Conservation (phyloP, 75 land plant genomes). For the Azolla pinnata region DNA sequence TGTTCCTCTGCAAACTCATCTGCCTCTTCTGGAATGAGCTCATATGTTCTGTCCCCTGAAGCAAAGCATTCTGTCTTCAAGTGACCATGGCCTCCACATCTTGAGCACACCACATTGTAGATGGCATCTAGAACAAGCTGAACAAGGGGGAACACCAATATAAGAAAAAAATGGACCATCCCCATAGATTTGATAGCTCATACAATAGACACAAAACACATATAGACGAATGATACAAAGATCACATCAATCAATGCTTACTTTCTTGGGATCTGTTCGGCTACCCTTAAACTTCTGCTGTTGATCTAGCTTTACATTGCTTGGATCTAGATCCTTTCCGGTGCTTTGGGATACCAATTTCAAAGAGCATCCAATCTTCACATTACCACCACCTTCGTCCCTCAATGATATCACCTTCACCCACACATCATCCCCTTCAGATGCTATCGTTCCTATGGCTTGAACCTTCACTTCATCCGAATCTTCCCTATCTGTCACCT, state of each 20-base stretch:
- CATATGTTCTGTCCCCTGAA: constrained; percentile 15
- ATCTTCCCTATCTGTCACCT: constrained; percentile 28
- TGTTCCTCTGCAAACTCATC: constrained; percentile 7
- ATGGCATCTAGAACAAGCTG: constrained; percentile 28
- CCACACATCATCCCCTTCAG: constrained; percentile 31
- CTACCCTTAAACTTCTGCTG: constrained; percentile 9
- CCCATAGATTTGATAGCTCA: no score
- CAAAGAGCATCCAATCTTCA: constrained; percentile 26
- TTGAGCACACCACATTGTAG: constrained; percentile 24
- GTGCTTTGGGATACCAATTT: constrained; percentile 20
- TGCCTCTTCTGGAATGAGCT: constrained; percentile 23
- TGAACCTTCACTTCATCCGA: constrained; percentile 22
- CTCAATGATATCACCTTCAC: constrained; percentile 28
- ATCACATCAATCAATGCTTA: no score
- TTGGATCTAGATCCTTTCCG: constrained; percentile 28
- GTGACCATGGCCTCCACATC: constrained; percentile 36
- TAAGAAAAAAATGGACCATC: no score
- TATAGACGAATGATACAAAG: no score
- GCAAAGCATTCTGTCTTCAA: constrained; percentile 29
- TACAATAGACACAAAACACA: no score
- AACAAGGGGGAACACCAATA: no score
- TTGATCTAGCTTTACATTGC: constrained; percentile 19
- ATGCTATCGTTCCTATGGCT: constrained; percentile 20
- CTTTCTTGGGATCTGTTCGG: constrained; percentile 22
- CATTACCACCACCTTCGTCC: constrained; percentile 27